Conservation (phyloP, 257 asterid genomes). For the Coffea canephora region DNA sequence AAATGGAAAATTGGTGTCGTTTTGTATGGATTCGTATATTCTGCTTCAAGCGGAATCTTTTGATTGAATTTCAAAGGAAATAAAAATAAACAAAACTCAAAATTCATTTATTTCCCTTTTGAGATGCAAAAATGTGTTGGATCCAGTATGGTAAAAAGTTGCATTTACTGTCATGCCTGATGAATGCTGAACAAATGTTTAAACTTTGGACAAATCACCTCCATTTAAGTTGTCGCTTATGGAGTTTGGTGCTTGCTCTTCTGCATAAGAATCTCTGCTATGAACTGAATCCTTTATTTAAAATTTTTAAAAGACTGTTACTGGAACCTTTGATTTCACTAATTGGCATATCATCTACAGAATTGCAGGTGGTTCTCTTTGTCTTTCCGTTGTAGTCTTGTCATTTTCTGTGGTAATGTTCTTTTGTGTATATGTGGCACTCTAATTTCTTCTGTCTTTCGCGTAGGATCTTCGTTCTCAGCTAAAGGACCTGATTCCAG, state of each 20-base stretch:
- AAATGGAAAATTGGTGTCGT: not conserved
- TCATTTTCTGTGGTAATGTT: not conserved
- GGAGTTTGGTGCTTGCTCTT: not conserved
- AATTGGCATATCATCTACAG: not conserved
- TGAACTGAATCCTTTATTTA: not conserved
- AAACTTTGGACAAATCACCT: not conserved
- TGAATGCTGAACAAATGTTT: not conserved
- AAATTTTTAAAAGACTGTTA: too few species aligned
- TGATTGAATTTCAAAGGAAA: not conserved
- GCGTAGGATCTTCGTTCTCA: slow-evolving; percentile 72
- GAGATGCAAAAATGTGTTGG: too few species aligned
- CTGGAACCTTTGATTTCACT: not conserved
- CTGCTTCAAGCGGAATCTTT: not conserved
- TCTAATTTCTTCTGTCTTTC: slow-evolving; percentile 13
- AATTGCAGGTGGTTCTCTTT: not conserved
- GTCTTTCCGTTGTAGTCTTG: not conserved
- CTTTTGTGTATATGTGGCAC: not conserved
- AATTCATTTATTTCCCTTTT: too few species aligned
- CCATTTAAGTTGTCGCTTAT: not conserved
- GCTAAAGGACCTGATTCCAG: slow-evolving; percentile 83
- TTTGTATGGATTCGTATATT: not conserved
- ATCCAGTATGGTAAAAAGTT: too few species aligned
- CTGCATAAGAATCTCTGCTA: not conserved
- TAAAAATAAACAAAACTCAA: too few species aligned
- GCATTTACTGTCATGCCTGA: not conserved